Base-by-base conservation (phyloP, 2,329 filamentous ascomycete genomes). In the Diaporthe ilicicola region DNA sequence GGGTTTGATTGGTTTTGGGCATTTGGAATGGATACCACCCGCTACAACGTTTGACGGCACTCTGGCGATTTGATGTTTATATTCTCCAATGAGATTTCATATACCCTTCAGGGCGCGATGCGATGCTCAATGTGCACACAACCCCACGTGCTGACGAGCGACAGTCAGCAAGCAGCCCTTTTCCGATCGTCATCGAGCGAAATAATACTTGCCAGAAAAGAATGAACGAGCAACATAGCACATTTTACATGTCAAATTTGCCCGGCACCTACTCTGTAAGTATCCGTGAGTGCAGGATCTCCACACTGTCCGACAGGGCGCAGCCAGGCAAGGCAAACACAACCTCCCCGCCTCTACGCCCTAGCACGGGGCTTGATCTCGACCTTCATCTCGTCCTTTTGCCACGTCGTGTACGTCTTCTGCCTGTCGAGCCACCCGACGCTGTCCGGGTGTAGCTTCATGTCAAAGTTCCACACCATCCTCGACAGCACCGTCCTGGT, bases 391-490 rank as follows among this genome's bases (percentile, higher is more conserved):
- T 69, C 67, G 24, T 59, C 59, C 46, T 69, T 69, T 24, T 64
- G 67, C 67, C 67, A 69, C 29, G 67, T 64, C 13, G 67, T 69
- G 48, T 62, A 69, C 37, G 59, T 69, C 46, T 69, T 62, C 55
- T 69, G 67, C 27, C 50, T 46, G 34, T 69, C 67, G 15, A 69
- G 48, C 67, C 67, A 69, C 24, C 67, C 67, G 10, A 44, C 22
- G 59, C 67, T 69, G 6, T 7, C 9, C 15, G 67, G 67, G 19
- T 69, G 44, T 22, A 69, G 7, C 29, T 44, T 34, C 17, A 79
- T 73, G 50, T 79, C 75, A 29, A 80, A 78, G 8, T 68, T 74
- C 74, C 76, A 78, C 1, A 79, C 22, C 10, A 78, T 27, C 55
- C 79, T 78, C 1, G 74, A 70, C 2, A 79, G 42, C 17, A 77